phyloP scores from a whole-genome alignment of 352 stramenopile species.

The Phytophthora pinifolia region DNA sequence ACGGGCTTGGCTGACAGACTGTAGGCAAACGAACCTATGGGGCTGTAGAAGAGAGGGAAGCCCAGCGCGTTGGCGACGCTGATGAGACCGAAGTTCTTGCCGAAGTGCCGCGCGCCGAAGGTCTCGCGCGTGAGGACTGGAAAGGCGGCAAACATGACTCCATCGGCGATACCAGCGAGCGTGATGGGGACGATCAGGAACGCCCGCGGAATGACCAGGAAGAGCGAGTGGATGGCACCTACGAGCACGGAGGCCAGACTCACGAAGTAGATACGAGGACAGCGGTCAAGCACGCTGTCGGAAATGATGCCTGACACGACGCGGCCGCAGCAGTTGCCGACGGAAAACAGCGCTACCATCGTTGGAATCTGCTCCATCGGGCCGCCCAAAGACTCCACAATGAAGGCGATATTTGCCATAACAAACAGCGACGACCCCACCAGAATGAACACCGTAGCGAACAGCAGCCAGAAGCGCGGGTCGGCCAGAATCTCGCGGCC shows the following conservation, averaged over 20 bases:
- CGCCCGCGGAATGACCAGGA: slow-evolving; percentile 47
- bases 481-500: slow-evolving; percentile 48
- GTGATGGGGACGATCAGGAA: slow-evolving; percentile 58
- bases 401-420: slow-evolving; percentile 82
- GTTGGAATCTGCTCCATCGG: slow-evolving; percentile 50
- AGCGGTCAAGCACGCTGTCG: slow-evolving; percentile 50
- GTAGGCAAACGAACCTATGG: slow-evolving; percentile 67
- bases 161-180: slow-evolving; percentile 59
- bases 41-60: slow-evolving; percentile 75
- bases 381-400: slow-evolving; percentile 59
- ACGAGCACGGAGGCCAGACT: slow-evolving; percentile 56
- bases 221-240: slow-evolving; percentile 53
- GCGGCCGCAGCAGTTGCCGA: slow-evolving; percentile 62
- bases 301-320: slow-evolving; percentile 59
- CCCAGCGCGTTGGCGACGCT: slow-evolving; percentile 71
- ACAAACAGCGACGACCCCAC: slow-evolving; percentile 75
- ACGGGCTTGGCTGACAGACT: slow-evolving; percentile 31
- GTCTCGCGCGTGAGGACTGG: slow-evolving; percentile 71
- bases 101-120: slow-evolving; percentile 69
- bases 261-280: slow-evolving; percentile 64
- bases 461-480: slow-evolving; percentile 66
- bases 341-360: slow-evolving; percentile 72
- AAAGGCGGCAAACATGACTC: slow-evolving; percentile 75
- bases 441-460: slow-evolving; percentile 69
- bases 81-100: slow-evolving; percentile 80